These are phyloP conservation scores for Penicillium crystallinum DNA, from an alignment of 495 filamentous ascomycete species.

Conservation along the genomic window DNA sequence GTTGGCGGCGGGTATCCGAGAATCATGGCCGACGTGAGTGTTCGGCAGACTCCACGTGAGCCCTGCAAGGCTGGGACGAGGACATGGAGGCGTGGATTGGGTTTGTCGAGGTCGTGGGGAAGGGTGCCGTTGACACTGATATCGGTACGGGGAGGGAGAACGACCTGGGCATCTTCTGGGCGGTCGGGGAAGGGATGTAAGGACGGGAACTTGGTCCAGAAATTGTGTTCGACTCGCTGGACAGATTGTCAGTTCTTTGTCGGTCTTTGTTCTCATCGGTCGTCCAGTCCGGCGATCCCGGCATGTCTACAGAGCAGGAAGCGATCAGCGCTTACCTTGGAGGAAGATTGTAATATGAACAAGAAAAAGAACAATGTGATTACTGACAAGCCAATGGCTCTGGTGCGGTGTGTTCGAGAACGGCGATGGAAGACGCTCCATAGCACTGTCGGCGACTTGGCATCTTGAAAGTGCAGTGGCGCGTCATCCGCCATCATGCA, in stretches of 20 bases:
- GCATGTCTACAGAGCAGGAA: background rate
- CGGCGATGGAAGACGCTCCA: constrained; percentile 28
- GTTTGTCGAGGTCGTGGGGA: constrained; percentile 37
- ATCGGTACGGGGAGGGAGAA: constrained; percentile 16
- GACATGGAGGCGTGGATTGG: constrained; percentile 56
- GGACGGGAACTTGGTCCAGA: constrained; percentile 37
- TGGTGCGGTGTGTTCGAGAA: constrained; percentile 29
- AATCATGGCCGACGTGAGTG: constrained; percentile 54
- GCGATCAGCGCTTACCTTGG: constrained; percentile 15
- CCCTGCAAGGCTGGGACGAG: constrained; percentile 48
- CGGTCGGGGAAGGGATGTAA: constrained; percentile 28
- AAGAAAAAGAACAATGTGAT: constrained; percentile 25
- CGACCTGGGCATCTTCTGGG: constrained; percentile 35
- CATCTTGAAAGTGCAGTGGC: constrained; percentile 26
- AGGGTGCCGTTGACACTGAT: constrained; percentile 24
- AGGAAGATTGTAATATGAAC: constrained; percentile 20
- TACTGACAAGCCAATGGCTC: constrained; percentile 18
- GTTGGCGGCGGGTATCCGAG: constrained; percentile 58
- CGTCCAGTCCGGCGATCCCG: background rate
- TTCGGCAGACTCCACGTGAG: constrained; percentile 53
- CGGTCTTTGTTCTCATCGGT: background rate
- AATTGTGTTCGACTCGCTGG: constrained; percentile 27
- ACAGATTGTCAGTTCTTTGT: constrained; percentile 9
- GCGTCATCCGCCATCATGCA: constrained; percentile 28
- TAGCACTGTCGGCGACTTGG: constrained; percentile 24